Evolutionary conservation across 2,329 filamentous ascomycete species (phyloP), one percentile per base, ranked within the genome.

Genomic region (Didymellaceae sp.): DNA sequence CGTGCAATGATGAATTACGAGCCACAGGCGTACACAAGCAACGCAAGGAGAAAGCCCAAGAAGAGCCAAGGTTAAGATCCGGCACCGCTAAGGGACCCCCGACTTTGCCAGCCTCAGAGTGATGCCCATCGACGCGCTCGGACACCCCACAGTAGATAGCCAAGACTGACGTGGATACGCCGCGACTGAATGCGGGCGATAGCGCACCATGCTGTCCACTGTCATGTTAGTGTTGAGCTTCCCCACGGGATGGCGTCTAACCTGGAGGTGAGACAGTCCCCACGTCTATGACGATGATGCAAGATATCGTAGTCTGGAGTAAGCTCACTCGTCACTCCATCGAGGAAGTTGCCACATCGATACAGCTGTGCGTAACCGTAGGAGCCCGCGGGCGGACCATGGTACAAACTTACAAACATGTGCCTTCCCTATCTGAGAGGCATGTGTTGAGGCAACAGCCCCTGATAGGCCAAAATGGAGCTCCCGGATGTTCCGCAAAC

Each of bases 1-100:
- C 55, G 61, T 68, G 62, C 57, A 64, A 66, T 65, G 52, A 56
- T 61, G 57, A 46, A 62, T 61, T 58, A 54, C 59, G 62, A 58
- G 58, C 48, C 57, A 42, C 55, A 44, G 59, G 58, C 51, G 57
- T 55, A 58, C 62, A 70, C 67, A 71, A 71, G 67, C 66, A 70
- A 68, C 57, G 63, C 65, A 71, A 68, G 69, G 67, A 65, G 64
- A 54, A 65, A 42, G 26, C 20, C 67, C 63, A 71, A 71, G 68
- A 61, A 45, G 16, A 52, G 66, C 67, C 69, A 70, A 72, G 67
- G 17, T 34, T 16, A 17, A 39, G 47, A 45, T 51, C 61, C 59
- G 60, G 64, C 57, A 52, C 42, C 53, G 57, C 61, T 61, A 60
- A 59, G 57, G 62, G 60, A 55, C 47, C 48, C 55, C 61, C 54